phyloP scores from a whole-genome alignment of 768 basidiomycete species.

The Amanita exitialis region DNA sequence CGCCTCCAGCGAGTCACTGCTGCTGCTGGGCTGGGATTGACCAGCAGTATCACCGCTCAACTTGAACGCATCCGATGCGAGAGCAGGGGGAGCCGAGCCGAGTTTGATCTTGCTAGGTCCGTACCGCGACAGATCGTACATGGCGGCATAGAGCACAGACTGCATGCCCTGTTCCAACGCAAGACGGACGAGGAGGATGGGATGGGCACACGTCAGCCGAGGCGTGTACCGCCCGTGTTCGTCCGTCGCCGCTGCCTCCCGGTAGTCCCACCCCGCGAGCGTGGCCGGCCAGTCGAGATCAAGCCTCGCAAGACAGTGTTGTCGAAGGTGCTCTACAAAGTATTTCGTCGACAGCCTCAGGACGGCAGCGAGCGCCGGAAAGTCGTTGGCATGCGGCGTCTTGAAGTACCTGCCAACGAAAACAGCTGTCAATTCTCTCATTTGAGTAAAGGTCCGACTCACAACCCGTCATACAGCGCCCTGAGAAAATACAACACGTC shows the following conservation, averaged over 20 bases:
- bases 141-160: conserved; percentile 54
- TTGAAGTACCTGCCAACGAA: conserved; percentile 41
- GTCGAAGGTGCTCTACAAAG: conserved; percentile 56
- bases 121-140: conserved; percentile 69
- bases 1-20: no score
- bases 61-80: not conserved
- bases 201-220: conserved; percentile 50
- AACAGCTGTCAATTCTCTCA: not conserved
- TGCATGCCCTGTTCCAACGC: conserved; percentile 53
- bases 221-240: conserved; percentile 44
- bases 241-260: conserved; percentile 49
- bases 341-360: conserved; percentile 72
- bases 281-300: conserved; percentile 58
- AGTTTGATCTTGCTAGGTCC: conserved; percentile 58
- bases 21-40: not conserved
- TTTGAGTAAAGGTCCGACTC: conserved; percentile 15
- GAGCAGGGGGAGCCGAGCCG: conserved; percentile 29
- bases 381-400: conserved; percentile 36
- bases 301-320: conserved; percentile 50
- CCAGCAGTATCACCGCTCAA: not conserved
- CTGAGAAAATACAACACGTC: conserved; percentile 58
- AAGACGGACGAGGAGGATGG: conserved; percentile 60
- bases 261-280: conserved; percentile 56
- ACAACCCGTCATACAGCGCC: conserved; percentile 75
- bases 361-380: conserved; percentile 49